Evolutionary conservation across 345 rosid species (phyloP).

Genomic region (Geranium brycei): DNA sequence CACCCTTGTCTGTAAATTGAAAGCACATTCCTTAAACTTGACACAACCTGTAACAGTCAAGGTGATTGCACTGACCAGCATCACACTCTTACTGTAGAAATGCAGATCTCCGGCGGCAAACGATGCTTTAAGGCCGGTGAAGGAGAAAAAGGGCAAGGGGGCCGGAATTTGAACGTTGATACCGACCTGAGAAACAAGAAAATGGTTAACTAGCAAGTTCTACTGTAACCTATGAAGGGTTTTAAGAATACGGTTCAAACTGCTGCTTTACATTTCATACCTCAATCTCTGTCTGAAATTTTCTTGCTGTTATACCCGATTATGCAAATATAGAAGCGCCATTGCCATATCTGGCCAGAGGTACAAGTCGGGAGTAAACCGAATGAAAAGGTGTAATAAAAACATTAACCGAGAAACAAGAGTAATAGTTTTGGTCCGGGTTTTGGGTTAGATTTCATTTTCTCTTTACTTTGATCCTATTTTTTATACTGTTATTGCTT

Average conservation of each 20-base stretch:
- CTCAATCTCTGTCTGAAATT: conserved; percentile 84
- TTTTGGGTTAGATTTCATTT: no score
- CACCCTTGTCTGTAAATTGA: conserved; percentile 69
- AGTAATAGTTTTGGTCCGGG: conserved; percentile 56
- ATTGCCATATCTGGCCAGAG: conserved; percentile 58
- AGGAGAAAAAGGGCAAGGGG: conserved; percentile 91
- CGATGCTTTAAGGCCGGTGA: conserved; percentile 86
- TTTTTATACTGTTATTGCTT: no score
- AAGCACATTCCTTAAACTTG: background rate
- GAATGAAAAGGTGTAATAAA: no score
- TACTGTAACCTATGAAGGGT: background rate
- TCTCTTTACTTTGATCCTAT: no score
- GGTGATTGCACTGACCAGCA: background rate
- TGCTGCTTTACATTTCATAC: conserved; percentile 68
- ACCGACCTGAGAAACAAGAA: conserved; percentile 43
- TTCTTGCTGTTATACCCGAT: conserved; percentile 84
- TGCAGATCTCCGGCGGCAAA: conserved; percentile 90
- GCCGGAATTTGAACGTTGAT: conserved; percentile 94
- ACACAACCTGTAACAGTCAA: background rate
- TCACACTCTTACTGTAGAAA: conserved; percentile 51
- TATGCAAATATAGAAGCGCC: conserved; percentile 86
- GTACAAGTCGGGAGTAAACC: background rate
- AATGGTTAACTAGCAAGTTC: no score
- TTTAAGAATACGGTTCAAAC: background rate
- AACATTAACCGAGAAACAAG: background rate